Conservation (phyloP, 352 stramenopile species). For the Phytophthora tubulina region DNA sequence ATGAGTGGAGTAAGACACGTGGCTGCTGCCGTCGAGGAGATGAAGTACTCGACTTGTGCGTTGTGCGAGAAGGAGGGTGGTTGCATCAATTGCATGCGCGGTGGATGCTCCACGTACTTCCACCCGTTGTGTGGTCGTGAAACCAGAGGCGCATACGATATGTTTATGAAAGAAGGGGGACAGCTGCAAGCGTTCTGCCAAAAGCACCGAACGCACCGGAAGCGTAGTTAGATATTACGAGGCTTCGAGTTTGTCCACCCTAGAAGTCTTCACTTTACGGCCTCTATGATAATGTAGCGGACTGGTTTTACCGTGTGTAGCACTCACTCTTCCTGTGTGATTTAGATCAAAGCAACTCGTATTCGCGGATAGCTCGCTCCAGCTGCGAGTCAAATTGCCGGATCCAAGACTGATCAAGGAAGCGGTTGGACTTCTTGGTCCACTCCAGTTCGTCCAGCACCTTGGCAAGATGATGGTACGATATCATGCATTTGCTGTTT, state of each 20-base stretch:
- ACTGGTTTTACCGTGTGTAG: slow-evolving; percentile 34
- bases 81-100: slow-evolving; percentile 89
- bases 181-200: slow-evolving; percentile 86
- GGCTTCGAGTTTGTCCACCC: slow-evolving; percentile 33
- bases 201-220: slow-evolving; percentile 72
- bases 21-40: slow-evolving; percentile 69
- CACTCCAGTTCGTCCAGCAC: slow-evolving; percentile 71
- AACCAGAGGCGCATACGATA: slow-evolving; percentile 82
- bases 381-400: slow-evolving; percentile 85
- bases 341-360: slow-evolving; percentile 62
- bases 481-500: slow-evolving; percentile 40
- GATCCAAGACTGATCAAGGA: slow-evolving; percentile 83
- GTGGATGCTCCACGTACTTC: slow-evolving; percentile 74
- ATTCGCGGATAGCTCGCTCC: slow-evolving; percentile 74
- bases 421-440: slow-evolving; percentile 78
- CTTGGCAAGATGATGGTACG: slow-evolving; percentile 59
- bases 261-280: slow-evolving; percentile 47
- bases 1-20: slow-evolving; percentile 88
- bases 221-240: slow-evolving; percentile 51
- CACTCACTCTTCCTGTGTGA: slow-evolving; percentile 14
- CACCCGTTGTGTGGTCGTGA: slow-evolving; percentile 88
- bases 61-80: slow-evolving; percentile 76
- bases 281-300: slow-evolving; percentile 48
- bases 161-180: slow-evolving; percentile 92
- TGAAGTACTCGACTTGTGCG: slow-evolving; percentile 64